phyloP scores from a whole-genome alignment of 176 grass and related monocot species.

The Paspalum vaginatum region DNA sequence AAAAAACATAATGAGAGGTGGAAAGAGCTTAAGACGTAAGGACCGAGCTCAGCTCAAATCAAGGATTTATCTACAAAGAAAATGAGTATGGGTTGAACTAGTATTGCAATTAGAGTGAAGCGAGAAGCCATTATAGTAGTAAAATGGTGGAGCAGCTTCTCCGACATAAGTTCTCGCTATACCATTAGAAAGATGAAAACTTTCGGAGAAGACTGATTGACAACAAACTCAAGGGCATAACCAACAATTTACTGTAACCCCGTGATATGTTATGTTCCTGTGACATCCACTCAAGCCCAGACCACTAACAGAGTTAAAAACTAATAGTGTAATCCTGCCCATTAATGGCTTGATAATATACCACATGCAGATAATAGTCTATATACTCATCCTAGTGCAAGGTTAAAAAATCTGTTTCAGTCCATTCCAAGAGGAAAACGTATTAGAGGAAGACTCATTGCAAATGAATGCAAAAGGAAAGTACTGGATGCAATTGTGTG shows the following conservation, averaged over 20 bases:
- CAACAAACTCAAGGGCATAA: conserved; percentile 28
- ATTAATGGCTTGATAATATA: conserved; percentile 28
- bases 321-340: background rate
- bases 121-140: background rate
- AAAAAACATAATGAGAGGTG: conserved; percentile 29
- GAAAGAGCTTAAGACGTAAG: conserved; percentile 30
- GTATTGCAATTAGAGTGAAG: conserved; percentile 1
- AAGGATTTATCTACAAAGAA: conserved; percentile 17
- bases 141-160: conserved; percentile 10
- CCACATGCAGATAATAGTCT: background rate
- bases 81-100: conserved; percentile 1
- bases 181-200: background rate
- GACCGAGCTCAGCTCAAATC: conserved; percentile 18
- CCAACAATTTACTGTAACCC: conserved; percentile 16
- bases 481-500: conserved; percentile 4
- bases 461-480: conserved; percentile 10
- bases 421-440: background rate
- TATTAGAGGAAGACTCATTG: background rate
- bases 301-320: conserved; percentile 1
- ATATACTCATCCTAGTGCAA: background rate
- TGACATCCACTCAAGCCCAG: background rate
- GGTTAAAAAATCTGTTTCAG: background rate
- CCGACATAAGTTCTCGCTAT: conserved; percentile 9
- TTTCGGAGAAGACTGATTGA: conserved; percentile 6
- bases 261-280: conserved; percentile 3